Percentiles rank a stretch among this genome's conserved stretches.
These are phyloP conservation scores for Bipolaris sorokiniana DNA, from an alignment of 2,329 filamentous ascomycete species.

Conservation along the genomic window DNA sequence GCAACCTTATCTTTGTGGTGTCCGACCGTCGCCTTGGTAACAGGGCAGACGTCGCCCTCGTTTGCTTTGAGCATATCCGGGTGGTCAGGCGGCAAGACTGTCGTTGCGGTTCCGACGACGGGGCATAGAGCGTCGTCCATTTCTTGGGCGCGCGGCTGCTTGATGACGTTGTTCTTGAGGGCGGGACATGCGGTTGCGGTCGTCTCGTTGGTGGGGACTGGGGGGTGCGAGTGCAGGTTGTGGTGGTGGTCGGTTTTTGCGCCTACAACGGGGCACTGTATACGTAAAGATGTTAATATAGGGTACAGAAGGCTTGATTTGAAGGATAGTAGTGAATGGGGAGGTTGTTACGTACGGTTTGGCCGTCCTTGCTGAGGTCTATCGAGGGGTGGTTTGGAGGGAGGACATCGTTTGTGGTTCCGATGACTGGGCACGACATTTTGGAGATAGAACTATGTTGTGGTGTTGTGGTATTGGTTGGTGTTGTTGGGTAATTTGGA, in stretches of 20 bases:
- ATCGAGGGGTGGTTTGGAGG: slow-evolving; percentile 53
- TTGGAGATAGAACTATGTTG: not conserved
- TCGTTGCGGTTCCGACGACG: slow-evolving; percentile 52
- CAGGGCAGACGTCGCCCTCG: slow-evolving; percentile 50
- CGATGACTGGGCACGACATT: slow-evolving; percentile 49
- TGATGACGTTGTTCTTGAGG: slow-evolving; percentile 49
- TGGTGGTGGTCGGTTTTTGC: slow-evolving; percentile 55
- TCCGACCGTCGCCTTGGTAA: slow-evolving; percentile 53
- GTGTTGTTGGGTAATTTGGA: too few relatives aligned
- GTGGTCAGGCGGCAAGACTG: slow-evolving; percentile 52
- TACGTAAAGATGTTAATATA: not conserved
- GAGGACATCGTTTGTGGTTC: slow-evolving; percentile 53
- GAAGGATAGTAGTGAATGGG: too few relatives aligned
- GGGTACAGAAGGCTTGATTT: too few relatives aligned
- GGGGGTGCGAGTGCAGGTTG: slow-evolving; percentile 52
- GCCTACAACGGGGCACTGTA: slow-evolving; percentile 53
- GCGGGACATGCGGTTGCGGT: slow-evolving; percentile 51
- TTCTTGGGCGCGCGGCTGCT: slow-evolving; percentile 43
- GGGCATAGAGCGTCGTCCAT: slow-evolving; percentile 54
- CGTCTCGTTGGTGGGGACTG: slow-evolving; percentile 36
- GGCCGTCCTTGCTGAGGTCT: slow-evolving; percentile 49
- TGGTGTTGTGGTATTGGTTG: not conserved
- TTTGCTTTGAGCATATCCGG: slow-evolving; percentile 49
- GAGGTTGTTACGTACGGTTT: slow-evolving; percentile 26
- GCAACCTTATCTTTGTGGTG: slow-evolving; percentile 54